Conservation (phyloP, 768 basidiomycete species). For the Agaricus sinodeliciosus region DNA sequence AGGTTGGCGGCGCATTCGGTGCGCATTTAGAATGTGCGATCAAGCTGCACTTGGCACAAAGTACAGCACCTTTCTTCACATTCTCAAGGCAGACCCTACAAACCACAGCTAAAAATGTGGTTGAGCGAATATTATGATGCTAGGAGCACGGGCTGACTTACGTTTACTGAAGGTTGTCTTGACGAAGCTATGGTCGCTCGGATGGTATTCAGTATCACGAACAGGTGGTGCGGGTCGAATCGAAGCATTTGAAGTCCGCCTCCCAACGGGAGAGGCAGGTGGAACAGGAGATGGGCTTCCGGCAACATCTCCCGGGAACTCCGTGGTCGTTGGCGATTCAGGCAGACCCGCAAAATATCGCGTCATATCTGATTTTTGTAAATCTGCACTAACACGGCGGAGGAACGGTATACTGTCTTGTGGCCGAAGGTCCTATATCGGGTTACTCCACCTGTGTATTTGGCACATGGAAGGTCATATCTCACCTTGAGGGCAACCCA, state of each 20-base stretch:
- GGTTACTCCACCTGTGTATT: neutral
- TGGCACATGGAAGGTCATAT: neutral
- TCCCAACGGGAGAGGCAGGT: conserved; percentile 28
- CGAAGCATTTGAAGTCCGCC: conserved; percentile 33
- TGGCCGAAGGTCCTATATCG: conserved; percentile 65
- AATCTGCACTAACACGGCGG: conserved; percentile 81
- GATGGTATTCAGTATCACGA: conserved; percentile 46
- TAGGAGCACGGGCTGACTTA: conserved; percentile 33
- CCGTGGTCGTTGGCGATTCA: conserved; percentile 33
- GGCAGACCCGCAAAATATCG: conserved; percentile 44
- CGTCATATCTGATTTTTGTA: conserved; percentile 64
- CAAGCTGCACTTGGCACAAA: conserved; percentile 87
- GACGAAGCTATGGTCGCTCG: conserved; percentile 77
- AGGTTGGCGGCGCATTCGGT: conserved; percentile 66
- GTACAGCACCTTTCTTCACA: conserved; percentile 81
- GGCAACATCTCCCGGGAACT: conserved; percentile 28
- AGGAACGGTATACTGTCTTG: conserved; percentile 96
- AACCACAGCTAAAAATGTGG: conserved; percentile 54
- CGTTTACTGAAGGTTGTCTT: conserved; percentile 92
- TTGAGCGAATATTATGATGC: conserved; percentile 9
- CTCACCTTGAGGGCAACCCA: conserved; percentile 76
- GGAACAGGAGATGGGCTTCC: conserved; percentile 20
- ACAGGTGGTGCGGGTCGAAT: conserved; percentile 24
- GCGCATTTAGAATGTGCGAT: conserved; percentile 82
- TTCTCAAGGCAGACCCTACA: conserved; percentile 78